Percentiles rank a stretch among this genome's conserved stretches.
phyloP scores from a whole-genome alignment of 148 eudicot species.

The Pouteria glomerata region DNA sequence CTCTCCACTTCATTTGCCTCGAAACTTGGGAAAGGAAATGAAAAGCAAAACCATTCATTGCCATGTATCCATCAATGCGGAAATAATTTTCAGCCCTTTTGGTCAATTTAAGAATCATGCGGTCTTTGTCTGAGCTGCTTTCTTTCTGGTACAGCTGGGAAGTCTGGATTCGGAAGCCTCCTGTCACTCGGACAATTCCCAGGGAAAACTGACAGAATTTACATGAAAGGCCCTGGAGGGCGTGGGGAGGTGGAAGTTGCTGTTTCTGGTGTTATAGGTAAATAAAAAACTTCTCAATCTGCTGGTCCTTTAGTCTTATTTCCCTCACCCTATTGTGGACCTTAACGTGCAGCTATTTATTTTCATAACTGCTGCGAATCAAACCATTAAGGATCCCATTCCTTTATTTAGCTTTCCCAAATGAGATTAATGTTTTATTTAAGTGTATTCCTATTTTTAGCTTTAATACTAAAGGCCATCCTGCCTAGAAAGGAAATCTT shows the following conservation, averaged over 20 bases:
- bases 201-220: slow-evolving; percentile 74
- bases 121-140: not conserved
- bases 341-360: too few species aligned
- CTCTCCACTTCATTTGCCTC: not conserved
- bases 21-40: not conserved
- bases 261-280: slow-evolving; percentile 93
- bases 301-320: not conserved
- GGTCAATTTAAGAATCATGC: not conserved
- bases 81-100: not conserved
- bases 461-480: too few species aligned
- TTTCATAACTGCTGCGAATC: too few species aligned
- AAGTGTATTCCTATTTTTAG: too few species aligned
- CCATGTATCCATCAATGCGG: not conserved
- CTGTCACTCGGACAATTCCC: slow-evolving; percentile 75
- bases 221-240: slow-evolving; percentile 99
- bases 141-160: slow-evolving; percentile 57
- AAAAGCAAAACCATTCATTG: not conserved
- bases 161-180: slow-evolving; percentile 80
- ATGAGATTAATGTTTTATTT: too few species aligned
- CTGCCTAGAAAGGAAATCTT: too few species aligned
- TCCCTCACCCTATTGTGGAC: not conserved
- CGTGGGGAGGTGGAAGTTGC: slow-evolving; percentile 99
- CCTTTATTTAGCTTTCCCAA: too few species aligned
- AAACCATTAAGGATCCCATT: too few species aligned
- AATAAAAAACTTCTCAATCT: not conserved